Evolutionary conservation across 2,329 filamentous ascomycete species (phyloP).

Genomic region (Alternaria sp.): DNA sequence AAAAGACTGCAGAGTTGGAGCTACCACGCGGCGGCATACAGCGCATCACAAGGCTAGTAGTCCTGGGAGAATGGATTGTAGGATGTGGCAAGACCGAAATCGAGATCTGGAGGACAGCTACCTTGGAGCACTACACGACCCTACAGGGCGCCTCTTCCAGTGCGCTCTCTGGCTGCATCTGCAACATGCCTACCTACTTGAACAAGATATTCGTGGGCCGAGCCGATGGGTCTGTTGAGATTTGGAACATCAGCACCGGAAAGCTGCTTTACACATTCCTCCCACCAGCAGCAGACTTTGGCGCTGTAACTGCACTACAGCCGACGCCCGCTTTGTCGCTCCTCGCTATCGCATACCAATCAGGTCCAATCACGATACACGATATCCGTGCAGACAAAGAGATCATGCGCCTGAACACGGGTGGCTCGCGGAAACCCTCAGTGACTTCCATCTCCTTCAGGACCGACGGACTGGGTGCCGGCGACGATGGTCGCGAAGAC

Average conservation of each 20-base stretch:
- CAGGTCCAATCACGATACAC: conserved; percentile 80
- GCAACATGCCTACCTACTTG: conserved; percentile 90
- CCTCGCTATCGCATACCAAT: conserved; percentile 86
- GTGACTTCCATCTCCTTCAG: conserved; percentile 89
- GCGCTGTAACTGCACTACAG: conserved; percentile 86
- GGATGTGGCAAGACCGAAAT: conserved; percentile 78
- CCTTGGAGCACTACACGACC: conserved; percentile 89
- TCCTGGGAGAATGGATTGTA: conserved; percentile 92
- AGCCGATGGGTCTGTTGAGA: conserved; percentile 88
- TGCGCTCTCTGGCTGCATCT: conserved; percentile 79
- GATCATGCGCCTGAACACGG: conserved; percentile 74
- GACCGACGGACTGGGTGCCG: conserved; percentile 87
- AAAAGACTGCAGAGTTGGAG: conserved; percentile 79
- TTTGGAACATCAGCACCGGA: conserved; percentile 94
- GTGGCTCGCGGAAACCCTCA: conserved; percentile 66
- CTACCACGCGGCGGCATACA: conserved; percentile 72
- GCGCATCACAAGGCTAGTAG: conserved; percentile 77
- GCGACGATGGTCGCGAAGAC: conserved; percentile 80
- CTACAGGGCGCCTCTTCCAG: conserved; percentile 69
- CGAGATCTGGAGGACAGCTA: conserved; percentile 87
- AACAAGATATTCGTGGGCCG: conserved; percentile 96
- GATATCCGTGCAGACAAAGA: conserved; percentile 82
- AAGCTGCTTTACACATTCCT: conserved; percentile 92
- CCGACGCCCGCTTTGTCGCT: conserved; percentile 85
- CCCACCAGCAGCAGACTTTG: conserved; percentile 75